Evolutionary conservation across 345 rosid genomes (phyloP), one percentile per base, ranked within the genome.

Genomic region (Eucalyptus camaldulensis): DNA sequence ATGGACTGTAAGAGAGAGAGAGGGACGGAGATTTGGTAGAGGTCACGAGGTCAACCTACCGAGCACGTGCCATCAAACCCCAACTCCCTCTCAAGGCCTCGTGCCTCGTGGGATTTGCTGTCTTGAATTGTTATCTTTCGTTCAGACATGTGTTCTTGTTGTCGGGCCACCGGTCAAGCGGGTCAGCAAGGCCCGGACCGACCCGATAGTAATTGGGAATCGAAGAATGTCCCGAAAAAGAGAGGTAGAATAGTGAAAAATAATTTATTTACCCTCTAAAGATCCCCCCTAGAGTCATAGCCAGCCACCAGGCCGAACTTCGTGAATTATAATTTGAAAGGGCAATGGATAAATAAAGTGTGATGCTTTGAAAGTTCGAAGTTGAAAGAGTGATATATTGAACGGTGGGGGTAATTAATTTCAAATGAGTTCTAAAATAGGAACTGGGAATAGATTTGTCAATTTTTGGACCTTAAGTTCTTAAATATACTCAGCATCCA

Each of bases 281-380:
- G 31, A 27, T 3, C 15, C 58, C 1, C 1, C 31, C 8, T 60
- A 27, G 67, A 60, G 67, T 60, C 15, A 1, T 60, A 60, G 31
- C 67, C 0, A 60, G 15, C 15, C 3, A 27, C 0, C 0, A 12
- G 31, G n/a, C 37, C 0, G 19, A 62, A 65, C 31, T 29, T 0
- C 10, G 5, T 31, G 33, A 15, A 65, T 65, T 65, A 29, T 29
- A 29, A 65, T 29, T 65, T 2, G 72, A 27, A 65, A 13, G 19
- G 72, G 72, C 37, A 4, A 29, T 27, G 37, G 72, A 65, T 65
- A 31, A 13, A 65, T 19, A 7, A 4, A 29, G 0, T 1, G 8
- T 13, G 72, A 62, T 29, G 33, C 69, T 13, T 62, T 0, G 5
- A 65, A 65, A 65, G 37, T 65, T 13, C 2, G 9, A 65, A 65